Percentiles rank a stretch among this genome's conserved stretches.
These are phyloP conservation scores for Tetrahymena borealis DNA, from an alignment of 73 alveolate species.

Conservation along the genomic window DNA sequence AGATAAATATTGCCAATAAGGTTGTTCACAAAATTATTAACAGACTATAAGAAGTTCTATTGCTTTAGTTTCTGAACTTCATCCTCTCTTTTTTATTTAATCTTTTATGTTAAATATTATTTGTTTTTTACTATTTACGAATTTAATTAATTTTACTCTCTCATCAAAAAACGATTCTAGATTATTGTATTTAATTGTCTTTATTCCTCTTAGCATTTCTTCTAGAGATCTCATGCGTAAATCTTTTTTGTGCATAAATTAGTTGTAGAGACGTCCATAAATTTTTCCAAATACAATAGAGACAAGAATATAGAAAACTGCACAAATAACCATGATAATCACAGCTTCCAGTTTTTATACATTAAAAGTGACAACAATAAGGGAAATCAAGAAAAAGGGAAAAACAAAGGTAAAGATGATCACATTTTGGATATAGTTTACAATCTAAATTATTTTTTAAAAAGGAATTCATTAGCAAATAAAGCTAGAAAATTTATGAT, in stretches of 20 bases:
- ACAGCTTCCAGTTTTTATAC: neutral
- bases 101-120: neutral
- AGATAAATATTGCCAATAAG: neutral
- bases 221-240: slow-evolving; percentile 22
- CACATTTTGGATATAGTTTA: neutral
- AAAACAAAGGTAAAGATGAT: neutral
- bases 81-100: neutral
- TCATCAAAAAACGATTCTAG: slow-evolving; percentile 5
- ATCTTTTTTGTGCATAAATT: slow-evolving; percentile 29
- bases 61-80: neutral
- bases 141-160: neutral
- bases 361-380: neutral
- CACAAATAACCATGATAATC: neutral
- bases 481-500: neutral
- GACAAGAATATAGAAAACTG: neutral
- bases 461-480: neutral
- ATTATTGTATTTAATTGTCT: slow-evolving; percentile 11
- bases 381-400: neutral
- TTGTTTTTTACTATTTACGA: neutral
- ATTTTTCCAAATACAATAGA: slow-evolving; percentile 1
- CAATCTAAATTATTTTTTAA: neutral
- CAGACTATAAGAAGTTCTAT: neutral
- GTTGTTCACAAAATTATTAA: neutral
- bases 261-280: neutral
- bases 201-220: slow-evolving; percentile 8